Conservation (phyloP, 148 eudicot species). For the Agrostemma githago region DNA sequence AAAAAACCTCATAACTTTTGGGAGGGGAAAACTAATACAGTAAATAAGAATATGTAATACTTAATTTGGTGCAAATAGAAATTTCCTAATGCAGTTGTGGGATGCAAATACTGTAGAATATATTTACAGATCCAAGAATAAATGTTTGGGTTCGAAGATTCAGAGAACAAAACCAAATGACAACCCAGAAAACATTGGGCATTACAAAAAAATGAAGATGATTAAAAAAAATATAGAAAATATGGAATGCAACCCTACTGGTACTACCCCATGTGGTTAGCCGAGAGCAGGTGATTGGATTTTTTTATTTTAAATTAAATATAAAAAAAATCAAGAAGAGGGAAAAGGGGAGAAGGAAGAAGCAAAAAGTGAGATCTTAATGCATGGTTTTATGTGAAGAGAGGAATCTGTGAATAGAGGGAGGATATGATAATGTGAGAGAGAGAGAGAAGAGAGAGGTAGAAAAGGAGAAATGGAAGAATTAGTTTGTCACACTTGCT, state of each 20-base stretch:
- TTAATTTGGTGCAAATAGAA: neutral
- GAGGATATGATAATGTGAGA: conserved; percentile 4
- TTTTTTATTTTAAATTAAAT: neutral
- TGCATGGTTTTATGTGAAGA: conserved; percentile 27
- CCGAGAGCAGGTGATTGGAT: conserved; percentile 25
- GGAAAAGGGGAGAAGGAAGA: neutral
- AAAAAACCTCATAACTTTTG: conserved; percentile 11
- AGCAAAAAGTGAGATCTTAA: conserved; percentile 15
- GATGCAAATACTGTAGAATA: conserved; percentile 27
- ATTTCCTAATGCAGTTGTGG: neutral
- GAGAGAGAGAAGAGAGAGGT: neutral
- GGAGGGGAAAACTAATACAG: conserved; percentile 3
- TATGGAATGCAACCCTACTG: conserved; percentile 17
- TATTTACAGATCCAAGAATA: conserved; percentile 47
- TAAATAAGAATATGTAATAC: neutral
- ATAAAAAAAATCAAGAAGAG: neutral
- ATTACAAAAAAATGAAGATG: neutral
- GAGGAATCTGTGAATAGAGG: conserved; percentile 19
- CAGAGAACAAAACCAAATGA: conserved; percentile 30
- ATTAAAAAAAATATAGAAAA: conserved; percentile 23
- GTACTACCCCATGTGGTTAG: conserved; percentile 31
- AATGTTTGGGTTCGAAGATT: conserved; percentile 26
- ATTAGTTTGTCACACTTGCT: conserved; percentile 20
- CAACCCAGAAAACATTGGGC: conserved; percentile 24
- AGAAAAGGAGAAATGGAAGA: neutral